Evolutionary conservation across 73 alveolate genomes (phyloP).

Genomic region (Tetrahymena malaccensis): DNA sequence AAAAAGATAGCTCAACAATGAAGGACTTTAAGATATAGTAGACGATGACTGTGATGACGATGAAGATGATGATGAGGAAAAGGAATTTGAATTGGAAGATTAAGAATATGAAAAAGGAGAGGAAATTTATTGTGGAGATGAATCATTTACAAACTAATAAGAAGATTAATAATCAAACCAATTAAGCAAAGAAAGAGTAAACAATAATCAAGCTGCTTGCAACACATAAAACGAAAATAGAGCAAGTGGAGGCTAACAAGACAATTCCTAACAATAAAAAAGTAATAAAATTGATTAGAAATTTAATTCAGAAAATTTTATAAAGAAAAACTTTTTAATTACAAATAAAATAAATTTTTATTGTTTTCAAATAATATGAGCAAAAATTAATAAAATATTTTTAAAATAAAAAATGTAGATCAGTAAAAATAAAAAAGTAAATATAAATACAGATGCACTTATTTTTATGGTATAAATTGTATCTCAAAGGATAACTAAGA

Average conservation of each 20-base stretch:
- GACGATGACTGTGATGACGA: neutral
- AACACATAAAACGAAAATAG: neutral
- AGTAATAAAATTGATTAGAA: neutral
- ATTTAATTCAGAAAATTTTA: no score
- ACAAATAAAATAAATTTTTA: no score
- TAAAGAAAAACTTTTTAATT: no score
- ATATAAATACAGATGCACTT: neutral
- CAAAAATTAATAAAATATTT: no score
- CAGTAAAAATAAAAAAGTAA: neutral
- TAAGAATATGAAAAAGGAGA: neutral
- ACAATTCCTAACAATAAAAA: neutral
- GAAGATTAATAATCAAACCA: neutral
- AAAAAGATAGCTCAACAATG: neutral
- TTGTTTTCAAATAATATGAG: no score
- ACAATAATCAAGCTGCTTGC: neutral
- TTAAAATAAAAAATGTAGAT: neutral
- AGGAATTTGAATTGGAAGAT: neutral
- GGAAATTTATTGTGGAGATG: neutral
- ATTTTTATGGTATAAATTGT: neutral
- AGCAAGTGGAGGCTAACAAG: neutral
- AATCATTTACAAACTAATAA: neutral
- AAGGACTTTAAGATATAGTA: neutral
- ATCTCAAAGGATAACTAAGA: neutral
- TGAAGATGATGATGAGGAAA: neutral
- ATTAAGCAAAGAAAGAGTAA: neutral